Base-by-base conservation (phyloP, 352 stramenopile genomes). In the Globisporangium carolinianum region DNA sequence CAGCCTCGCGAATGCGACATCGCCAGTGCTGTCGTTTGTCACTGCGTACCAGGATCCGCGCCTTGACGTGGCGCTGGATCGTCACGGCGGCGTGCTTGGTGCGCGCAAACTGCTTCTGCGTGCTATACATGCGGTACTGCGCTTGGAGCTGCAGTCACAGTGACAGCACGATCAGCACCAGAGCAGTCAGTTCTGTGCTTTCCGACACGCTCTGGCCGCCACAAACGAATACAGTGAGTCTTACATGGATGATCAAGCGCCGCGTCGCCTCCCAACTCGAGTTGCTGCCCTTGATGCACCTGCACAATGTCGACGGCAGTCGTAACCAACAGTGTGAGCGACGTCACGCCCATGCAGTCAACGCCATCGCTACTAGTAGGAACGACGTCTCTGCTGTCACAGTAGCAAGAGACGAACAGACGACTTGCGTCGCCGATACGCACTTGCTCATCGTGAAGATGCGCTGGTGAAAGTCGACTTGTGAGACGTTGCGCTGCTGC, bases 391-490 rank as follows among this genome's bases (percentile, higher is more conserved):
- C 24, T 32, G 24, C 24, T 32, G 24, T 32, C 2, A 3, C 2
- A 32, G 24, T 32, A 32, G 24, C 24, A 32, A 32, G 24, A 32
- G 24, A 32, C 24, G 24, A 32, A 32, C 24, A 32, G 24, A 32
- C 24, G 2, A 32, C 24, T 32, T 2, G 24, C 24, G 24, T 32
- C 24, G 24, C 12, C 24, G 62, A 4, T 10, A 55, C 70, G 37
- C 68, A 90, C 81, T 72, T 82, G 68, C 65, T 79, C 46, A 84
- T 66, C 0, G 68, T 81, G 58, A 87, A 89, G 15, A 90, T 74
- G 48, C 70, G 71, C 46, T 87, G 79, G n/a, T 91, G 76, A 24
- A 93, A 81, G 53, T 86, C 83, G 32, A 90, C 71, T 54, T 80
- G 77, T 14, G 75, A 83, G 6, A 88, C 71, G 39, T 90, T 89